Evolutionary conservation across 2,329 filamentous ascomycete genomes (phyloP).

Genomic region (Aspergillus sp.): DNA sequence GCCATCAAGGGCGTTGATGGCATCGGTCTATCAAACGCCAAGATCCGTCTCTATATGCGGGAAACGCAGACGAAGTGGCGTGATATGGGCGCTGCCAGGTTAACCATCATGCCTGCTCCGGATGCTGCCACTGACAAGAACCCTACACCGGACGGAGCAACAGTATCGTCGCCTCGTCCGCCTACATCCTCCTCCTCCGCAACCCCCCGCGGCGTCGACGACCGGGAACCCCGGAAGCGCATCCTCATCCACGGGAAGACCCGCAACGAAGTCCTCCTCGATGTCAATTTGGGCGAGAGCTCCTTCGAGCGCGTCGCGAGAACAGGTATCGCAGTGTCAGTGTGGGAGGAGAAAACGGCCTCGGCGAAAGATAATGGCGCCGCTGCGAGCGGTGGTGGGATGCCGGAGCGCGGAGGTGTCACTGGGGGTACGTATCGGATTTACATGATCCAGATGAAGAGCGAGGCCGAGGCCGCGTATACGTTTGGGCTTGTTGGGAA

Average conservation of each 20-base stretch:
- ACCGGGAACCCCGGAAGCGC: slow-evolving; percentile 70
- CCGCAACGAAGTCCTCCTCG: slow-evolving; percentile 59
- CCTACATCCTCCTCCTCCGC: slow-evolving; percentile 17
- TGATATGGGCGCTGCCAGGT: slow-evolving; percentile 74
- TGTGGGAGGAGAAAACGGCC: slow-evolving; percentile 63
- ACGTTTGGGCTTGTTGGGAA: slow-evolving; percentile 48
- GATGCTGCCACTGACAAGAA: slow-evolving; percentile 25
- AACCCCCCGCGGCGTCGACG: slow-evolving; percentile 30
- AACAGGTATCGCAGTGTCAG: slow-evolving; percentile 78
- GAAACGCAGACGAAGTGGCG: slow-evolving; percentile 74
- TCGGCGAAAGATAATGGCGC: too few relatives aligned
- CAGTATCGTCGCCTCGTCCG: slow-evolving; percentile 9
- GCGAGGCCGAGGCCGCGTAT: slow-evolving; percentile 47
- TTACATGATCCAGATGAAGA: slow-evolving; percentile 58
- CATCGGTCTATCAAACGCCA: slow-evolving; percentile 61
- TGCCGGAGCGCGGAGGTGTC: slow-evolving; percentile 50
- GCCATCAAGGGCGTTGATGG: slow-evolving; percentile 50
- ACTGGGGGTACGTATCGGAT: slow-evolving; percentile 50
- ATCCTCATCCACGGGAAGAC: slow-evolving; percentile 69
- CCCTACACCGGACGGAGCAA: slow-evolving; percentile 45
- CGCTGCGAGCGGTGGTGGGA: slow-evolving; percentile 46
- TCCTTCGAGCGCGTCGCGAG: slow-evolving; percentile 78
- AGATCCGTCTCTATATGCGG: slow-evolving; percentile 76
- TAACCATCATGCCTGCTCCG: slow-evolving; percentile 65
- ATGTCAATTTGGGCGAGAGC: slow-evolving; percentile 74